Base-by-base conservation (phyloP, 306 rosid genomes). In the Senna siamea region DNA sequence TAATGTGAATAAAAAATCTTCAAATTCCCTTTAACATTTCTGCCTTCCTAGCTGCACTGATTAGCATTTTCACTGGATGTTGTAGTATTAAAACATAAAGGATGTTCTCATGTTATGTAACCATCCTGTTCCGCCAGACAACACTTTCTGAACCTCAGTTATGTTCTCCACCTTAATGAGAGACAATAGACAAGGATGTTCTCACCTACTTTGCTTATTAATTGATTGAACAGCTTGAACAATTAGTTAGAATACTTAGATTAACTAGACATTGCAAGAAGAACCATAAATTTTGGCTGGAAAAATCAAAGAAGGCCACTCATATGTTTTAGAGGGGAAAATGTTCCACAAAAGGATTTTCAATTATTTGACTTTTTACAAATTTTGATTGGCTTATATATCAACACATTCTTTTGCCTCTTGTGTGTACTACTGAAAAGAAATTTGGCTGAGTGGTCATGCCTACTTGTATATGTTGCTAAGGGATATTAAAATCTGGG, bases 401-500 rank as follows among this genome's bases (percentile, higher is more conserved):
- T 40, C 10, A 41, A 28, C 32, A 23, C 48, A 8, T 60, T 41
- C 2, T n/a, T 66, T 34, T 59, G 47, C 40, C 41, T 65, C 7
- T 20, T 22, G 1, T 35, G 51, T 47, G 47, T 74, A 75, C 55
- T n/a, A 28, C 1, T 7, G 23, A 47, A 53, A 44, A 74, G 14
- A 78, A 71, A 37, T 37, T 19, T 66, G 38, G 35, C 37, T 37
- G 11, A 17, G 37, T 48, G 48, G 32, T 64, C 14, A 18, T 41
- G 30, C 17, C 32, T 59, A 12, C 37, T 48, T 70, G 18, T 7
- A 59, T 28, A 69, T 72, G 20, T 50, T 59, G 30, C 26, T 28
- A 17, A 62, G 32, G 40, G 55, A 48, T 66, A 19, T 52, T 80
- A 38, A 66, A 44, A 10, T 63, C 72, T 84, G 56, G 80, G 15